Evolutionary conservation across 768 basidiomycete species (phyloP).

Genomic region (Hypholoma fasciculare): DNA sequence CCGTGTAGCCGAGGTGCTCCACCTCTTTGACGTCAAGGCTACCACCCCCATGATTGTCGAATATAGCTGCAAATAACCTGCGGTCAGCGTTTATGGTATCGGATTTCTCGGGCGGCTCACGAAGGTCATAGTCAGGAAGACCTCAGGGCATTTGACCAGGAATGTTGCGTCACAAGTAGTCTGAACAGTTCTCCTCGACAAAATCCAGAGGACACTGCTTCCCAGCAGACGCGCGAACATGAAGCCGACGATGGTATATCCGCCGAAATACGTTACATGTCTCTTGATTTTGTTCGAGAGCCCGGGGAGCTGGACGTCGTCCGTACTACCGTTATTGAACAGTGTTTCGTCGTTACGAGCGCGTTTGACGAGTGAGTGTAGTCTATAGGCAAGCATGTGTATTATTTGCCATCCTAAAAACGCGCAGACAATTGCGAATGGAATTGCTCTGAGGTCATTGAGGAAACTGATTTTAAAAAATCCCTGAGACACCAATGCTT

Average conservation of each 20-base stretch:
- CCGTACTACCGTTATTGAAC: no score
- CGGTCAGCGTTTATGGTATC: neutral
- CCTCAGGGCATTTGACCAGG: neutral
- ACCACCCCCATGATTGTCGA: conserved; percentile 38
- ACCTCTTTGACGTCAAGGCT: conserved; percentile 29
- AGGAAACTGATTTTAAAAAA: neutral
- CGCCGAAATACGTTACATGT: neutral
- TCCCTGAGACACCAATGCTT: neutral
- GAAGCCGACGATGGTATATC: neutral
- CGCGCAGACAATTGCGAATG: neutral
- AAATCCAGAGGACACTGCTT: neutral
- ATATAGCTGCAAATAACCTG: conserved; percentile 24
- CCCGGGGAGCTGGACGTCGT: neutral
- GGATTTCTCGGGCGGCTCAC: neutral
- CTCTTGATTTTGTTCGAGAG: neutral
- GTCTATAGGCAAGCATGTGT: neutral
- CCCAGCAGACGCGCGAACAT: neutral
- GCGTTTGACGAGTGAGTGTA: neutral
- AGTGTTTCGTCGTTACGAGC: neutral
- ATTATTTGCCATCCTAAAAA: neutral
- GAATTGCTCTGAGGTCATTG: neutral
- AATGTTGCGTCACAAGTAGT: neutral
- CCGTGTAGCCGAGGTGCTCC: conserved; percentile 23
- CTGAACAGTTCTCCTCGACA: neutral
- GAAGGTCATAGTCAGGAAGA: neutral